Percentiles rank a stretch among this genome's conserved stretches.
phyloP scores from a whole-genome alignment of 2,329 filamentous ascomycete genomes.

The Rutstroemia sp. region DNA sequence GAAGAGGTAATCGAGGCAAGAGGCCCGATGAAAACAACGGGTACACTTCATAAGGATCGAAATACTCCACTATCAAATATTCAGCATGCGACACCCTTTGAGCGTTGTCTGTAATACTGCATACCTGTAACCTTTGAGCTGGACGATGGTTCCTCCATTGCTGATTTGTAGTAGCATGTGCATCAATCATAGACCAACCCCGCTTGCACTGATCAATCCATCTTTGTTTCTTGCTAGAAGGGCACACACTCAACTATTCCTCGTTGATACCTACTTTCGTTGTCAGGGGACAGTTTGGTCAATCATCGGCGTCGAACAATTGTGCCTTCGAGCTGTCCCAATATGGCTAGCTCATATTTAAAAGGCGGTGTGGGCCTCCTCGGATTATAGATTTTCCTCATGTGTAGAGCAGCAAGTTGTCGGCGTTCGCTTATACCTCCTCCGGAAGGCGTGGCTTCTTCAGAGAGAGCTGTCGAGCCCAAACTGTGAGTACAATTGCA shows the following conservation, averaged over 20 bases:
- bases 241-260: no score
- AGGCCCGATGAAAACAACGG: constrained; percentile 73
- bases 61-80: constrained; percentile 71
- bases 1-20: constrained; percentile 71
- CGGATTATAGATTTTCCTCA: background rate
- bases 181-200: no score
- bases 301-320: background rate
- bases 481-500: no score
- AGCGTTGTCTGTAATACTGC: background rate
- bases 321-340: background rate
- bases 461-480: no score
- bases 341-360: background rate
- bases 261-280: no score
- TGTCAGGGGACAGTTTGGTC: no score
- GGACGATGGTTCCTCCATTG: constrained; percentile 60
- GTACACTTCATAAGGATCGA: constrained; percentile 86
- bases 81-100: constrained; percentile 10
- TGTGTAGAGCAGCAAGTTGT: background rate
- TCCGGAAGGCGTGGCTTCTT: no score
- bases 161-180: constrained; percentile 14
- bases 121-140: constrained; percentile 72
- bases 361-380: background rate
- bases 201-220: no score
- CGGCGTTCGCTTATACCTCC: no score
- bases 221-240: no score